phyloP scores from a whole-genome alignment of 23 red algal species.

The Agarophyton chilense region DNA sequence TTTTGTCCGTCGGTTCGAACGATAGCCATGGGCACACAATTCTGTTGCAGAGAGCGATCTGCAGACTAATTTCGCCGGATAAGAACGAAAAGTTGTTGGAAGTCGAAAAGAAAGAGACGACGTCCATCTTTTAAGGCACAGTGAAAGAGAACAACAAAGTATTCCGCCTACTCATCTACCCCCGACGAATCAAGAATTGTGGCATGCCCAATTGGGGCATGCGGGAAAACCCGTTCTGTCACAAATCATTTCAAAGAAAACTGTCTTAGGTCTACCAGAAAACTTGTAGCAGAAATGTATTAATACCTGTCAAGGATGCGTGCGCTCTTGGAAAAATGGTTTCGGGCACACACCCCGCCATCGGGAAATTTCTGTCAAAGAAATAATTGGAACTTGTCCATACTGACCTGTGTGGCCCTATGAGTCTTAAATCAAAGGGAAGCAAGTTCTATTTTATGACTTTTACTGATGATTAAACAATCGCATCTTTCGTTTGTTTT shows the following conservation, averaged over 20 bases:
- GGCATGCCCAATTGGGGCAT: background rate
- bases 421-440: constrained; percentile 8
- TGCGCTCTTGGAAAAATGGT: constrained; percentile 1
- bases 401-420: constrained; percentile 37
- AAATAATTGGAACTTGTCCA: constrained; percentile 12
- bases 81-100: background rate
- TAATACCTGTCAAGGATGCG: background rate
- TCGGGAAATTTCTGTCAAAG: background rate
- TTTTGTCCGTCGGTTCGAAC: background rate
- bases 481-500: background rate
- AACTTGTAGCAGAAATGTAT: background rate
- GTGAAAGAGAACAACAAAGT: background rate
- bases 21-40: background rate
- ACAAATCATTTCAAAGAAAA: background rate
- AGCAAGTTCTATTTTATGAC: constrained; percentile 14
- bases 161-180: background rate
- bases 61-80: background rate
- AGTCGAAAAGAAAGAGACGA: background rate
- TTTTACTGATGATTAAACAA: constrained; percentile 18
- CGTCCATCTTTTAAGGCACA: background rate
- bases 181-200: background rate
- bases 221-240: background rate
- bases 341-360: background rate
- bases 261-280: background rate
- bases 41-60: background rate